phyloP scores from a whole-genome alignment of 352 stramenopile species.

The Phytophthora vignae region DNA sequence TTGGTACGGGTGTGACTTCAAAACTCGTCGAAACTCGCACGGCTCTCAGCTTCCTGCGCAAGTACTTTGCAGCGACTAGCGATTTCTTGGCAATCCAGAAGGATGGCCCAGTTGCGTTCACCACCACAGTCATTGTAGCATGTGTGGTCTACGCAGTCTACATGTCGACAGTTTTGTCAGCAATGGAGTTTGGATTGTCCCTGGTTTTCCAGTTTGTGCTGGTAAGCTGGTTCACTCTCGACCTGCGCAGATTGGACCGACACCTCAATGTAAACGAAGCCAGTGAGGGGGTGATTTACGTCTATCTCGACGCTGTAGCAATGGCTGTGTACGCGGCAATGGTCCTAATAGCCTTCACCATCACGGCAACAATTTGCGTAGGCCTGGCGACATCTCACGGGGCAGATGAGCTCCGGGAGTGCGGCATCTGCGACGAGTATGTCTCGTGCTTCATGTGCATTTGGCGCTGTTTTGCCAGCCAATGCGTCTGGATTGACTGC shows the following conservation, averaged over 20 bases:
- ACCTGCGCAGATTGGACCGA: conserved; percentile 5
- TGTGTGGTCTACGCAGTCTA: neutral
- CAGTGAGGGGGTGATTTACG: conserved; percentile 6
- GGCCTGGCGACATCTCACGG: neutral
- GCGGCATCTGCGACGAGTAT: neutral
- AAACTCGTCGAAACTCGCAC: neutral
- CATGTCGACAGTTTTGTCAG: neutral
- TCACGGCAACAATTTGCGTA: neutral
- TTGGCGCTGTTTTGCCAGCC: neutral
- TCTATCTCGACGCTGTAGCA: conserved; percentile 7
- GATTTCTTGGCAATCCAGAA: conserved; percentile 1
- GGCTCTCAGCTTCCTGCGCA: neutral
- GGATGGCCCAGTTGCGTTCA: neutral
- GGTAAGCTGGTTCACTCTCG: neutral
- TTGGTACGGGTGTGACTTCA: neutral
- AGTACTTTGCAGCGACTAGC: neutral
- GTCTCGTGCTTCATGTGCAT: neutral
- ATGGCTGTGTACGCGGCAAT: neutral
- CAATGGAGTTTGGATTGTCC: neutral
- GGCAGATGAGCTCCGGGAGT: neutral
- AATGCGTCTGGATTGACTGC: conserved; percentile 1
- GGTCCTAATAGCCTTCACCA: neutral
- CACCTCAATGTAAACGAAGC: neutral
- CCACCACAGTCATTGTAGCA: neutral
- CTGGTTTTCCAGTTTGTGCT: neutral